phyloP scores from a whole-genome alignment of 2,329 filamentous ascomycete genomes.

The Aspergillus phoenicis region DNA sequence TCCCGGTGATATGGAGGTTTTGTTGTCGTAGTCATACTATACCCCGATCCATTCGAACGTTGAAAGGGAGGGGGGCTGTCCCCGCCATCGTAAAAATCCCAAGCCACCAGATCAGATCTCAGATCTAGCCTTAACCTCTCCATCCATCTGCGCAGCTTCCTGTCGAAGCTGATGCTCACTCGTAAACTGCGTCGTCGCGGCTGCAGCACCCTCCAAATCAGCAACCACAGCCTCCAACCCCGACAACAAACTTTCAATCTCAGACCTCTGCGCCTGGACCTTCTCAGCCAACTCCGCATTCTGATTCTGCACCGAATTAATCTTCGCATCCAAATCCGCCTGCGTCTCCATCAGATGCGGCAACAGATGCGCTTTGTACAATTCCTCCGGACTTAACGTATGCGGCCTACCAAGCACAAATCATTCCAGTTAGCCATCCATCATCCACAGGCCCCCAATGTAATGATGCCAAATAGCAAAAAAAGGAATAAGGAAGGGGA shows the following conservation, averaged over 20 bases:
- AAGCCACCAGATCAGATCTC: slow-evolving; percentile 27
- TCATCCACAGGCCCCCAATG: no score
- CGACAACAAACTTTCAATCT: slow-evolving; percentile 59
- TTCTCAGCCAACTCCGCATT: slow-evolving; percentile 57
- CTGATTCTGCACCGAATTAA: slow-evolving; percentile 53
- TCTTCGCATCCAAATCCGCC: slow-evolving; percentile 51
- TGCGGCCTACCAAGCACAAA: slow-evolving; percentile 52
- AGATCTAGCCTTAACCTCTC: slow-evolving; percentile 39
- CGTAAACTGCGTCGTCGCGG: slow-evolving; percentile 44
- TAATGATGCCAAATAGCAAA: neutral
- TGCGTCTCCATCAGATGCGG: slow-evolving; percentile 58
- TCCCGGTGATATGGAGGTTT: slow-evolving; percentile 34
- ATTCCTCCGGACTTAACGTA: slow-evolving; percentile 57
- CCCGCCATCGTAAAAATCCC: neutral
- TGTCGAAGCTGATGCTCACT: slow-evolving; percentile 42
- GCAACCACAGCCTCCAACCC: slow-evolving; percentile 59
- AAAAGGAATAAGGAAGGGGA: slow-evolving; percentile 4
- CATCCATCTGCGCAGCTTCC: slow-evolving; percentile 48
- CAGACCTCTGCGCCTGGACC: slow-evolving; percentile 56
- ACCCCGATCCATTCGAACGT: neutral
- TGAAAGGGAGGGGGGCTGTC: neutral
- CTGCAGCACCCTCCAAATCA: slow-evolving; percentile 58
- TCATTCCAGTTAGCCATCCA: neutral
- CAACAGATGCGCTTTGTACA: slow-evolving; percentile 62
- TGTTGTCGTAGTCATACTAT: slow-evolving; percentile 32